A percentile compares a stretch with the other conserved stretches of the same genome.
Evolutionary conservation across 108 stramenopile species (phyloP).

Genomic region (Chaetoceros tenuissimus): DNA sequence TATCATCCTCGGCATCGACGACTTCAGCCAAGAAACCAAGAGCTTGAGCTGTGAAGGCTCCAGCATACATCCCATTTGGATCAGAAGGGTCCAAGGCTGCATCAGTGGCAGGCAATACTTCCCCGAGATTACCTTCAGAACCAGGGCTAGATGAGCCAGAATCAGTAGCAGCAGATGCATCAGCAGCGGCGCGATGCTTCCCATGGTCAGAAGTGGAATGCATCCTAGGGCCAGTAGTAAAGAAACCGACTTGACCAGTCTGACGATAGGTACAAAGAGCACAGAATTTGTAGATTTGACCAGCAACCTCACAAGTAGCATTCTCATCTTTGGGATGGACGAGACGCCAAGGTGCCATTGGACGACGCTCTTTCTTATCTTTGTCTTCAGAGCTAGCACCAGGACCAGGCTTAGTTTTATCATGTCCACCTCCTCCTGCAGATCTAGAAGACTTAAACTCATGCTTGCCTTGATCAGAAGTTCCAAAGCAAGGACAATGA

Average conservation of each 20-base stretch:
- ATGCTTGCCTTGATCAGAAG: no score
- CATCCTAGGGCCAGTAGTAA: background rate
- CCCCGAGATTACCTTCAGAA: no score
- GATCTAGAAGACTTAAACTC: background rate
- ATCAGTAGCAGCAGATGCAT: background rate
- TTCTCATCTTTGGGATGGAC: background rate
- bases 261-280: background rate
- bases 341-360: background rate
- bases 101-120: no score
- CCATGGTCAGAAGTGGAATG: background rate
- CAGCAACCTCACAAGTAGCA: background rate
- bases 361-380: background rate
- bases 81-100: background rate
- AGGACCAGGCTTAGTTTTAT: background rate
- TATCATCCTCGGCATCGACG: no score
- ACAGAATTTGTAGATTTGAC: background rate
- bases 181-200: background rate
- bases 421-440: background rate
- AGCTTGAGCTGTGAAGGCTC: background rate
- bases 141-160: no score
- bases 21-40: background rate
- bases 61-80: background rate
- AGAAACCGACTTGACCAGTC: background rate
- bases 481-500: no score
- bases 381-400: background rate